Base-by-base conservation (phyloP, 2,329 filamentous ascomycete species). In the Fusarium sp. region DNA sequence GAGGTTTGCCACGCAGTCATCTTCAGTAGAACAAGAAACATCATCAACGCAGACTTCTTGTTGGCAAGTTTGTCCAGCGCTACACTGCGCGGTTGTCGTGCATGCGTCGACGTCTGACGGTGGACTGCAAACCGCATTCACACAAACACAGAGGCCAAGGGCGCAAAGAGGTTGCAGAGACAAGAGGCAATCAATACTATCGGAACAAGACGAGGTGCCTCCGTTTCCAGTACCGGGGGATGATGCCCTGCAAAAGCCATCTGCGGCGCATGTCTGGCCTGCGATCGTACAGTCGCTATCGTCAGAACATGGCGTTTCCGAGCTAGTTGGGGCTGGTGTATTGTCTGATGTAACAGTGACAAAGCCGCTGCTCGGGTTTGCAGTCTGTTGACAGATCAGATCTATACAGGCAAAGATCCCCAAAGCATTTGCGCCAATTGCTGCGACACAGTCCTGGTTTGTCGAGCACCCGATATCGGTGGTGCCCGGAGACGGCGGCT, bases 101-200 rank as follows among this genome's bases (percentile, higher is more conserved):
- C 70, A 73, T 12, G 38, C 15, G 5, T 42, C 47, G 6, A 68
- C 45, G 20, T 24, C 36, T 17, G 34, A 11, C 14, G 36, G 17
- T 11, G 44, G 55, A 15, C 41, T 20, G 12, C 72, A 78, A 9
- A 74, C 38, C 0, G 72, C 72, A 15, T 73, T 18, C 3, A 74
- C 2, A 11, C 72, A 74, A 8, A 70, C 8, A 4, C 72, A 74
- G 22, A 75, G 68, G 6, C 72, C 72, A n/a, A 66, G 30, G 8
- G 9, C n/a, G 12, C 72, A 74, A 9, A 75, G 47, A 18, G 63
- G 34, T 11, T 64, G 45, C 3, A 62, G n/a, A 5, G 62, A 58
- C 8, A 63, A 11, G 8, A 74, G 48, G 6, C 72, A 74, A 5
- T 75, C 68, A 6, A 50, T 9, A 6, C n/a, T 57, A 14, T 57